A percentile compares a stretch with the other conserved stretches of the same genome.
These are phyloP conservation scores for Helichrysum umbraculigerum DNA, from an alignment of 129 eudicot genomes.

Conservation along the genomic window DNA sequence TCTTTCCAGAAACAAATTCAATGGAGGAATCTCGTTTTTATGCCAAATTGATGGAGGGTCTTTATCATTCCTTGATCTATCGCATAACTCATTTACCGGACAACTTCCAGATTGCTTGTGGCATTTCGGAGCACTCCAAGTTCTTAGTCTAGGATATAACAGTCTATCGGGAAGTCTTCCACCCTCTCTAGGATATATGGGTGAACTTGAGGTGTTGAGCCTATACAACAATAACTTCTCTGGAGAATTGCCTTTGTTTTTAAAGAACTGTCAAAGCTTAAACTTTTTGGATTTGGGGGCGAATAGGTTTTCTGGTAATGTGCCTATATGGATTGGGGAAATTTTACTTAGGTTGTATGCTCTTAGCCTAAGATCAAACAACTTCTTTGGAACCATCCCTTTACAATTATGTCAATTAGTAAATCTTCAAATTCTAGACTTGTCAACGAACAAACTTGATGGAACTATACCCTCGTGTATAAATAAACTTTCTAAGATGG, in stretches of 20 bases:
- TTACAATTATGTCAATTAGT: too few species aligned
- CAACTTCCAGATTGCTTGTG: neutral
- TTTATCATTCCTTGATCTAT: neutral
- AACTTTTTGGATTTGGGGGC: too few species aligned
- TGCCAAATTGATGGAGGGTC: neutral
- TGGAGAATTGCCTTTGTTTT: neutral
- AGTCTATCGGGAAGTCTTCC: neutral
- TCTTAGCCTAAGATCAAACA: too few species aligned
- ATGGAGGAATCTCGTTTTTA: neutral
- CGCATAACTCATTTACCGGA: neutral
- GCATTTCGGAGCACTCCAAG: neutral
- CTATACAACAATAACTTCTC: conserved; percentile 7
- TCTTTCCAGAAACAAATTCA: neutral
- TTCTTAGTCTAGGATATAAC: conserved; percentile 4
- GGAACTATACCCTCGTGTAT: neutral
- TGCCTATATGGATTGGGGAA: too few species aligned
- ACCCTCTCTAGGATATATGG: neutral
- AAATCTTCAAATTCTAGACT: neutral
- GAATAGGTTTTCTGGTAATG: too few species aligned
- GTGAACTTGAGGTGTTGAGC: neutral
- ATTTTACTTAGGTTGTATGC: too few species aligned
- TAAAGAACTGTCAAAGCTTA: neutral
- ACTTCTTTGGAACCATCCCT: too few species aligned
- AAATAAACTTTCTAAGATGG: too few species aligned
- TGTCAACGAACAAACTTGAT: neutral